Base-by-base conservation (phyloP, 129 eudicot species). In the Cynara cardunculus region DNA sequence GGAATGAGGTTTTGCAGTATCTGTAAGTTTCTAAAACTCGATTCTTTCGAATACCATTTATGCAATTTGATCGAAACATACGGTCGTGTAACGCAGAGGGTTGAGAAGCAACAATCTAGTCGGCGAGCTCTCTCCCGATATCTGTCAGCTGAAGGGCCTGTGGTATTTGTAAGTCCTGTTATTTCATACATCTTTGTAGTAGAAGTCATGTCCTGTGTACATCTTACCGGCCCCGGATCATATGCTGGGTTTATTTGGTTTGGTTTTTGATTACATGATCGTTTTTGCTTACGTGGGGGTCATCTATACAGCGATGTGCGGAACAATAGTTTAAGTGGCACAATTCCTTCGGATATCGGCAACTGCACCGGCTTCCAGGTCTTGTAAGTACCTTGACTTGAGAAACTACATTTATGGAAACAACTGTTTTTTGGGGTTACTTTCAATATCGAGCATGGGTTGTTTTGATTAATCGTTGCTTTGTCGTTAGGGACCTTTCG, bases 341-440 rank as follows among this genome's bases (percentile, higher is more conserved):
- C 85, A 21, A 96, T 96, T 73, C 99, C 99, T 35, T 83, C 86
- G 39, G 89, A 69, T 74, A 89, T 96, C 49, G 99, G 99, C 83
- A 96, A 96, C 35, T 96, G 99, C 83, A 96, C 99, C 82, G 87
- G 91, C 81, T 96, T 96, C 91, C 99, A 96, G 82, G 99, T 96
- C 74, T 83, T 96, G 99, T 96, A 96, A 73, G 99, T 96, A 81
- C 22, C 78, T 7, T 25, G 10, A 78, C 72, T 19, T 5, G 11
- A 32, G 2, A 69, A 2, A 10, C 67, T 35, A 14, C 2, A 14
- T 27, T 41, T 21, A 11, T n/a, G 16, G 22, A 14, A 13, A 44
- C 62, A 49, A 18, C 62, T 18, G 7, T 7, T 49, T 49, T 49
- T 49, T 3, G 62, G 62, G 22, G n/a, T n/a, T n/a, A n/a, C n/a